A percentile compares a stretch with the other conserved stretches of the same genome.
phyloP scores from a whole-genome alignment of 78 protist species.

The Dictyostelium intermedium region DNA sequence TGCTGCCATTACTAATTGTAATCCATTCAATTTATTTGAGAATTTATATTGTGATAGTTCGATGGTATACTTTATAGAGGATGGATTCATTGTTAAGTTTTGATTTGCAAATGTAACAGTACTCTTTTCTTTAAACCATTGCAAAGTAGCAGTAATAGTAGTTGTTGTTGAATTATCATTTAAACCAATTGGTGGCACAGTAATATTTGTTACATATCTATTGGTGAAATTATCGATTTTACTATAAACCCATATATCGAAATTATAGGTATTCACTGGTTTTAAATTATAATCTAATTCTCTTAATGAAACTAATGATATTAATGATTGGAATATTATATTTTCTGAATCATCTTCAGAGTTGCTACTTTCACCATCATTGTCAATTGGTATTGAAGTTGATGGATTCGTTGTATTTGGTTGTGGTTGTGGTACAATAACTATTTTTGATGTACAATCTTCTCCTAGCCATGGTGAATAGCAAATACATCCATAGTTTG shows the following conservation, averaged over 20 bases:
- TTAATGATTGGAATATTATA: neutral
- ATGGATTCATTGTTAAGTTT: neutral
- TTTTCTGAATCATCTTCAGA: neutral
- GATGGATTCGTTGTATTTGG: neutral
- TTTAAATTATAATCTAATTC: neutral
- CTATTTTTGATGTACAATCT: neutral
- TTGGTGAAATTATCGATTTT: neutral
- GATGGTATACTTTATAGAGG: neutral
- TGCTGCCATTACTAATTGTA: conserved; percentile 13
- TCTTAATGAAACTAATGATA: neutral
- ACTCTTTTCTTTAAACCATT: neutral
- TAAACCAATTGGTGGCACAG: neutral
- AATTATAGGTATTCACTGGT: neutral
- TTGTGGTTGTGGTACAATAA: neutral
- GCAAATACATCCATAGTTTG: conserved; percentile 6
- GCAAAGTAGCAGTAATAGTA: neutral
- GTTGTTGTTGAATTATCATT: neutral
- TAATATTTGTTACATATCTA: neutral
- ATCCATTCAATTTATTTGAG: neutral
- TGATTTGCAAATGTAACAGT: neutral
- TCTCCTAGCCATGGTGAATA: neutral
- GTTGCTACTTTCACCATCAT: neutral
- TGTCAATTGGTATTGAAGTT: neutral
- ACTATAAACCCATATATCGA: neutral
- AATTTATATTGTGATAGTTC: neutral